These are phyloP conservation scores for Diaporthe amygdali DNA, from an alignment of 2,329 filamentous ascomycete species.

Conservation along the genomic window DNA sequence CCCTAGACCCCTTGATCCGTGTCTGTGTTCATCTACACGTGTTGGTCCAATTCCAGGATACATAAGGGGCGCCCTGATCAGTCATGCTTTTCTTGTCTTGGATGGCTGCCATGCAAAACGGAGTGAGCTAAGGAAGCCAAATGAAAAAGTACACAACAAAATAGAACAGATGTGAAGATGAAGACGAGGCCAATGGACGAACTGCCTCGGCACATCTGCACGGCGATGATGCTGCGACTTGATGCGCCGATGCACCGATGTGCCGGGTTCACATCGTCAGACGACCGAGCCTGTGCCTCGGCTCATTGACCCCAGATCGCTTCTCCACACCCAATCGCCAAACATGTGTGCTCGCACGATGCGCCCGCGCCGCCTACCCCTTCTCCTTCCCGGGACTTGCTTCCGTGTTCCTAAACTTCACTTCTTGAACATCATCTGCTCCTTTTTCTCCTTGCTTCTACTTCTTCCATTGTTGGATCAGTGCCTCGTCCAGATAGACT, in stretches of 20 bases:
- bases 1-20: too few relatives aligned
- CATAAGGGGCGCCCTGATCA: neutral
- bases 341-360: conserved; percentile 22
- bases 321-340: conserved; percentile 3
- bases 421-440: neutral
- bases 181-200: too few relatives aligned
- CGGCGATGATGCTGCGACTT: conserved; percentile 2
- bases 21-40: neutral
- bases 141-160: neutral
- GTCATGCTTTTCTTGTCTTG: neutral
- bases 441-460: neutral
- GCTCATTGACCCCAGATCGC: conserved; percentile 12
- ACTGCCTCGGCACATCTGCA: conserved; percentile 1
- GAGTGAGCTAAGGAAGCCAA: neutral
- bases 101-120: neutral
- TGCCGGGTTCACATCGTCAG: conserved; percentile 9
- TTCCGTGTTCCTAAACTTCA: neutral
- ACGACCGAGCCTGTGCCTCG: conserved; percentile 16
- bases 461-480: neutral
- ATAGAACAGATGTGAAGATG: too few relatives aligned
- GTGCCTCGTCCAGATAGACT: conserved; percentile 22
- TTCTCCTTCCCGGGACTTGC: conserved; percentile 19
- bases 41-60: too few relatives aligned
- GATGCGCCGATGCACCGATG: neutral
- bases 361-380: neutral